Evolutionary conservation across 495 filamentous ascomycete species (phyloP).

Genomic region (Clohesyomyces aquaticus): DNA sequence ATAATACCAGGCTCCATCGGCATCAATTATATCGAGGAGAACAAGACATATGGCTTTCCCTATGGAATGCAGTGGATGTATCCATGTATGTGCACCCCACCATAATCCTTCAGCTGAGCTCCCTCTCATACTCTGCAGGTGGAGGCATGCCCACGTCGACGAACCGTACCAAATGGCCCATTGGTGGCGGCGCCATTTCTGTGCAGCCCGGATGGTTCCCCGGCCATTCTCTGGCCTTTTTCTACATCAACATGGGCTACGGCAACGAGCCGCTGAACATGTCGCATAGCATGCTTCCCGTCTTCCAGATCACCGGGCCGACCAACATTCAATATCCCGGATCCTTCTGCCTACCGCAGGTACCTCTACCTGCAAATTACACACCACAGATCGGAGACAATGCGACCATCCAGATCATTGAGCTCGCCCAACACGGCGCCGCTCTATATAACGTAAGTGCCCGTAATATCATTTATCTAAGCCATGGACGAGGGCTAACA

Average conservation of each 20-base stretch:
- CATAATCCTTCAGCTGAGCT: constrained; percentile 7
- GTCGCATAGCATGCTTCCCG: constrained; percentile 78
- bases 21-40: constrained; percentile 45
- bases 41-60: constrained; percentile 61
- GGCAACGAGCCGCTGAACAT: constrained; percentile 84
- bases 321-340: constrained; percentile 80
- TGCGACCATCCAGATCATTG: constrained; percentile 93
- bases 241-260: constrained; percentile 94
- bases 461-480: background rate
- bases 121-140: constrained; percentile 57
- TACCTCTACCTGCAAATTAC: constrained; percentile 77
- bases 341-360: constrained; percentile 85
- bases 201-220: constrained; percentile 96
- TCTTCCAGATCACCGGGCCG: constrained; percentile 87
- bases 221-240: constrained; percentile 79
- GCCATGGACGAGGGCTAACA: constrained; percentile 1
- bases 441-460: constrained; percentile 83
- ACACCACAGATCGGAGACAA: constrained; percentile 79
- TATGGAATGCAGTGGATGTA: constrained; percentile 99
- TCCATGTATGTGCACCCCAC: constrained; percentile 71
- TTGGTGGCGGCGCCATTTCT: constrained; percentile 80
- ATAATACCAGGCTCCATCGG: constrained; percentile 53
- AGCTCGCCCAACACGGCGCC: constrained; percentile 87
- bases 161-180: constrained; percentile 92
- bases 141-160: constrained; percentile 77